Conservation (phyloP, 148 eudicot genomes). For the Limonium bicolor region DNA sequence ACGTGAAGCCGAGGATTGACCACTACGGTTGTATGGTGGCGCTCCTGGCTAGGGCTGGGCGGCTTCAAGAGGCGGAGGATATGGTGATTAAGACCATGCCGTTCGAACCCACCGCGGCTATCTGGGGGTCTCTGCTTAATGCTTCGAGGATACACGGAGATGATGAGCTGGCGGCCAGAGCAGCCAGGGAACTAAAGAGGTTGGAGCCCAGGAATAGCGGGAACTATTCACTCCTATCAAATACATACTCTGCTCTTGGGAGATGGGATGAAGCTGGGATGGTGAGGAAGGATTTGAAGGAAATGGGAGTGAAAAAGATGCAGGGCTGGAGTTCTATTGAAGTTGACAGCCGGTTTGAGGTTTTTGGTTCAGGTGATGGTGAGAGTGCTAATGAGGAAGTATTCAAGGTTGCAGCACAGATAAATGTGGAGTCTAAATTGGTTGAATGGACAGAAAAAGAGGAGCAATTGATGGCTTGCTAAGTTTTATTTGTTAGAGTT, state of each 20-base stretch:
- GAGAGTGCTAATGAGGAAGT: no score
- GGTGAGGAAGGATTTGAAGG: constrained; percentile 33
- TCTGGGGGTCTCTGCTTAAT: constrained; percentile 59
- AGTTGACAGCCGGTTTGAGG: constrained; percentile 17
- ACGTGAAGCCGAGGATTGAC: constrained; percentile 32
- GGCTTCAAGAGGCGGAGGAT: constrained; percentile 34
- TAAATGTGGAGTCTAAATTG: no score
- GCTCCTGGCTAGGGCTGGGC: constrained; percentile 41
- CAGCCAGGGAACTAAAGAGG: constrained; percentile 16
- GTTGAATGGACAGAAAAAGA: no score
- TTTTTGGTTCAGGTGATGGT: constrained; percentile 21
- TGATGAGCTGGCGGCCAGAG: constrained; percentile 25
- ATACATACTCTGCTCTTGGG: constrained; percentile 34
- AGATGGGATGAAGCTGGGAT: constrained; percentile 35
- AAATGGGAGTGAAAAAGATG: constrained; percentile 23
- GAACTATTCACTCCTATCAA: constrained; percentile 31
- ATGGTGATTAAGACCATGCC: constrained; percentile 25
- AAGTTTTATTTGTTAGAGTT: no score
- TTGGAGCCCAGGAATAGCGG: constrained; percentile 50
- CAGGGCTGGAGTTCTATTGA: constrained; percentile 39
- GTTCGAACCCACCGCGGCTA: constrained; percentile 35
- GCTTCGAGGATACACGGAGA: constrained; percentile 27
- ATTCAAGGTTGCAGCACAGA: no score
- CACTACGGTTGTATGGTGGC: constrained; percentile 58
- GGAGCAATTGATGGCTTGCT: no score